A percentile compares a stretch with the other conserved stretches of the same genome.
phyloP scores from a whole-genome alignment of 176 grass and related monocot genomes.

The Zea luxurians region DNA sequence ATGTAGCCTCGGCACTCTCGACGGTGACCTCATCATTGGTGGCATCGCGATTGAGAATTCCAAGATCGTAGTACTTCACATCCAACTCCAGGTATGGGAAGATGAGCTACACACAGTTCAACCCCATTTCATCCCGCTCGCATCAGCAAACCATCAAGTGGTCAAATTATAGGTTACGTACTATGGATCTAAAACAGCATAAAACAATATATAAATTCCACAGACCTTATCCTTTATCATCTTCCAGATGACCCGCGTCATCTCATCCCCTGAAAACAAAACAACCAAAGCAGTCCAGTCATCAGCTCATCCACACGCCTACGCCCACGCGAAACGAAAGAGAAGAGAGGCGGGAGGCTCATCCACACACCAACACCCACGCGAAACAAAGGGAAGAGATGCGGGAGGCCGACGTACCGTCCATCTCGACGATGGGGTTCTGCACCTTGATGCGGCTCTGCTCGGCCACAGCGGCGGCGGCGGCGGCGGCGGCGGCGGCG shows the following conservation, averaged over 20 bases:
- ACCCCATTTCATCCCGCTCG: background rate
- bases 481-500: slow-evolving; percentile 37
- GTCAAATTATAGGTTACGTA: background rate
- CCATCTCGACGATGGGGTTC: slow-evolving; percentile 99
- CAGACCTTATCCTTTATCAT: slow-evolving; percentile 94
- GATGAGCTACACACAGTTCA: slow-evolving; percentile 67
- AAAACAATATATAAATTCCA: background rate
- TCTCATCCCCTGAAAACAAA: slow-evolving; percentile 78
- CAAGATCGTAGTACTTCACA: slow-evolving; percentile 93
- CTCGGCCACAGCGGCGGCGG: slow-evolving; percentile 43
- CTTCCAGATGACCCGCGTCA: slow-evolving; percentile 94
- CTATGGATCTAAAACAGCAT: background rate
- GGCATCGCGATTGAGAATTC: slow-evolving; percentile 78
- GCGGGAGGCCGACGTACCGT: slow-evolving; percentile 50
- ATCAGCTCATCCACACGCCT: background rate
- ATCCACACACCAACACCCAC: background rate
- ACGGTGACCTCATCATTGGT: slow-evolving; percentile 87
- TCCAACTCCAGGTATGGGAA: slow-evolving; percentile 85
- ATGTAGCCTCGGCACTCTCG: slow-evolving; percentile 83
- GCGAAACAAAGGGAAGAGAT: background rate
- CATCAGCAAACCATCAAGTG: slow-evolving; percentile 6
- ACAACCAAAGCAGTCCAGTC: background rate
- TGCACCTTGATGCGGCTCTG: slow-evolving; percentile 64
- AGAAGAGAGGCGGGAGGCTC: background rate
- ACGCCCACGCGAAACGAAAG: background rate